Conservation (phyloP, 305 asterid genomes). For the Rubia balearica region DNA sequence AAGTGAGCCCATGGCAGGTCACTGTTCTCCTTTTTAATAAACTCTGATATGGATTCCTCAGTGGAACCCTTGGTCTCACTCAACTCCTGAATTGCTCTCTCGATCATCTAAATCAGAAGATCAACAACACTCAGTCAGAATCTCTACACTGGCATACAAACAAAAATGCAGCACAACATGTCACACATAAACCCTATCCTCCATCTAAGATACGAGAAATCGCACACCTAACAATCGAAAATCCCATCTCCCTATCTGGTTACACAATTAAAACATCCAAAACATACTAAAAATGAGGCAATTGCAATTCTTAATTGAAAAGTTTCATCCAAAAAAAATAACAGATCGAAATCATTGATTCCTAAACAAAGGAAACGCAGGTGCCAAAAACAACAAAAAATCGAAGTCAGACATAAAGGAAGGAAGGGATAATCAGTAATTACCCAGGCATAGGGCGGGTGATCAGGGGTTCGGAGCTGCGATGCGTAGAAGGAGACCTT, state of each 20-base stretch:
- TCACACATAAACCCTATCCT: background rate
- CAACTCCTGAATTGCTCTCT: conserved; percentile 39
- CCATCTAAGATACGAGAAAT: background rate
- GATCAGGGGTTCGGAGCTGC: conserved; percentile 14
- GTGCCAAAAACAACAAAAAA: background rate
- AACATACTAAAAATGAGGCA: background rate
- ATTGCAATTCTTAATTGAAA: too few relatives aligned
- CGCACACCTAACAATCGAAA: background rate
- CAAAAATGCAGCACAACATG: background rate
- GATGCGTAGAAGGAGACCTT: conserved; percentile 2
- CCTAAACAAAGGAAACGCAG: background rate
- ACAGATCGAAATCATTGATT: background rate
- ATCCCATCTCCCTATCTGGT: background rate
- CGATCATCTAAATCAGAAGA: conserved; percentile 42
- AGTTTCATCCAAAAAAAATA: background rate
- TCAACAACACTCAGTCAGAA: background rate
- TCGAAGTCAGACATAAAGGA: background rate
- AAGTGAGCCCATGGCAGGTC: conserved; percentile 47
- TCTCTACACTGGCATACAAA: background rate
- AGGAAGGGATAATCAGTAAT: background rate
- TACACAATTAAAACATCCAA: background rate
- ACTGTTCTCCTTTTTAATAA: conserved; percentile 27
- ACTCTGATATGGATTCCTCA: conserved; percentile 43
- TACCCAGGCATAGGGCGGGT: conserved; percentile 23
- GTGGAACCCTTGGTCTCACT: conserved; percentile 44